Evolutionary conservation across 192 early-diverging fungal species (phyloP), one percentile per base, ranked within the genome.

Genomic region (Spizellomyces punctatus): DNA sequence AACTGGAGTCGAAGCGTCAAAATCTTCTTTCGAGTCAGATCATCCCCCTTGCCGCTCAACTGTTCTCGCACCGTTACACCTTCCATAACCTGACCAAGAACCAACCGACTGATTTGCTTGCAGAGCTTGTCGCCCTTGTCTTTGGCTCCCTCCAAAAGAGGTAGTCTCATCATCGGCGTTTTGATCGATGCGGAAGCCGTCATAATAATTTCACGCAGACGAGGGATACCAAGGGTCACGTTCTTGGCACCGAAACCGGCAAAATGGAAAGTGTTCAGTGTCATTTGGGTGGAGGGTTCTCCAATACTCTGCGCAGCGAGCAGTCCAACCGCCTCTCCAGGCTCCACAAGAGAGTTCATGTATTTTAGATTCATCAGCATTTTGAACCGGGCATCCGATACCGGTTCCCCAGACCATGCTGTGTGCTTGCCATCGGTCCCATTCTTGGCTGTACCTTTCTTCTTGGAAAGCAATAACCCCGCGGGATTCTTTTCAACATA

Each of bases 201-300:
- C 96, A 99, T 99, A 79, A 99, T 91, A 72, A 99, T 96, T 85
- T 99, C 98, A 76, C 96, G 93, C 64, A 99, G 82, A 88, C 98
- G 96, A 48, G 98, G 98, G 67, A 99, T 98, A 89, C 98, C 98
- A 48, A 99, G 88, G 5, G 98, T 99, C 27, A 99, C 98, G 88
- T 99, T 99, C 77, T 94, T 95, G 68, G 95, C 95, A 80, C 95
- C 96, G 67, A 91, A 94, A 36, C 84, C 84, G 76, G 84, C 84
- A 82, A 98, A 93, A 85, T 99, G 98, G 93, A 99, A 99, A 62
- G 98, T 99, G 84, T 99, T 99, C 45, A 99, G 86, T 48, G 98
- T 99, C 98, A 99, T 99, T 77, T 99, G 98, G 14, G 98, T 99
- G 52, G 96, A 97, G 52, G 98, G 98, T 83, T 99, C 98, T 56